Percentiles rank a stretch among this genome's conserved stretches.
These are phyloP conservation scores for Hypoxylon sp. DNA, from an alignment of 2,329 filamentous ascomycete genomes.

Conservation along the genomic window DNA sequence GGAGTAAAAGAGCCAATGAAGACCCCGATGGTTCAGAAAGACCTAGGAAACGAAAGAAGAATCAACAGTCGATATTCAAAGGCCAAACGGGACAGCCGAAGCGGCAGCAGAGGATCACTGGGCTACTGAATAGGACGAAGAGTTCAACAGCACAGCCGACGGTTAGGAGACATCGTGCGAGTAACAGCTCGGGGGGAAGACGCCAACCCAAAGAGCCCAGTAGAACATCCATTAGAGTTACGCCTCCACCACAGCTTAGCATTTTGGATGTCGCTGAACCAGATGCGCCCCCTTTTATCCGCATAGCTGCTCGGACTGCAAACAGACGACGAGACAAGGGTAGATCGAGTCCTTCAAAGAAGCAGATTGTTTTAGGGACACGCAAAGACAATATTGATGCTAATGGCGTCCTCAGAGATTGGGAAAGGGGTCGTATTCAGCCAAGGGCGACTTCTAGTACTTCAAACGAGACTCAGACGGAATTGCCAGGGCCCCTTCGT, in stretches of 20 bases:
- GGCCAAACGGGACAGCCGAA: constrained; percentile 48
- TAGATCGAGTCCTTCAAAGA: constrained; percentile 68
- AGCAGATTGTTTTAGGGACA: constrained; percentile 72
- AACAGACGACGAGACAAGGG: constrained; percentile 64
- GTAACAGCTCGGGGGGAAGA: constrained; percentile 10
- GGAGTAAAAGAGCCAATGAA: constrained; percentile 59
- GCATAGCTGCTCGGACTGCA: constrained; percentile 72
- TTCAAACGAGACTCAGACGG: constrained; percentile 44
- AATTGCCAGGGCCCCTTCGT: constrained; percentile 42
- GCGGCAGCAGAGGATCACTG: constrained; percentile 54
- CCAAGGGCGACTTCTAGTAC: constrained; percentile 58
- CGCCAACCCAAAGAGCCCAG: constrained; percentile 31
- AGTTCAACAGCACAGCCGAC: constrained; percentile 26
- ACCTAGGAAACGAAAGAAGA: constrained; percentile 53
- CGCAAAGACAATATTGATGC: constrained; percentile 73
- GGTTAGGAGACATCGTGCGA: constrained; percentile 11
- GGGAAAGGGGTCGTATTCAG: constrained; percentile 68
- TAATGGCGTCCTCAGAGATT: constrained; percentile 66
- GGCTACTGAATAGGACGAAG: constrained; percentile 46
- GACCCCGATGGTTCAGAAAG: constrained; percentile 45
- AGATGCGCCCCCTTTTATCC: constrained; percentile 70
- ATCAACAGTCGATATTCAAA: constrained; percentile 53
- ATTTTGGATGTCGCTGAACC: constrained; percentile 72
- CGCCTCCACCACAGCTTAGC: constrained; percentile 65
- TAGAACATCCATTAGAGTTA: constrained; percentile 22